These are phyloP conservation scores for Colletotrichum neosansevieriae DNA, from an alignment of 2,329 filamentous ascomycete species.

Conservation along the genomic window DNA sequence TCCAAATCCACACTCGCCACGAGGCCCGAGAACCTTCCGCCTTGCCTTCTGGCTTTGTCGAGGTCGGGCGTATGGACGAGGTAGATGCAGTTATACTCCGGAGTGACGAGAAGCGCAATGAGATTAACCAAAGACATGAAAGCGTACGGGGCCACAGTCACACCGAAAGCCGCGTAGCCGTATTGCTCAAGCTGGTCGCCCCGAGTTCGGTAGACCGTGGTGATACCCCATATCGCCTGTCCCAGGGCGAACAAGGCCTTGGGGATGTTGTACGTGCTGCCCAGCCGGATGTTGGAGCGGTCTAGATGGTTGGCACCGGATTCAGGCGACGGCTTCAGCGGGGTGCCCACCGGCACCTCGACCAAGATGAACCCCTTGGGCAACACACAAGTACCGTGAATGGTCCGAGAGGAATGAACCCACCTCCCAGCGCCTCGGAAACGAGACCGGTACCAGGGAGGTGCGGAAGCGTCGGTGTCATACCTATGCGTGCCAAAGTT, in stretches of 20 bases:
- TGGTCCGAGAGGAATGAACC: slow-evolving; percentile 36
- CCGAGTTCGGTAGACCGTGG: slow-evolving; percentile 43
- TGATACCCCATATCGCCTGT: slow-evolving; percentile 42
- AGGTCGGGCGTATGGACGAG: slow-evolving; percentile 42
- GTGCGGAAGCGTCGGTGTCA: slow-evolving; percentile 17
- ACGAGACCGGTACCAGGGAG: slow-evolving; percentile 26
- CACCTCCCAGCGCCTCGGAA: slow-evolving; percentile 34
- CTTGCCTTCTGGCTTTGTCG: slow-evolving; percentile 28
- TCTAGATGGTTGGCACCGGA: slow-evolving; percentile 21
- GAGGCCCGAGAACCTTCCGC: slow-evolving; percentile 28
- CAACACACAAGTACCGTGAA: slow-evolving; percentile 32
- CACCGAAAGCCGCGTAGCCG: slow-evolving; percentile 49
- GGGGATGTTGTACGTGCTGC: slow-evolving; percentile 41
- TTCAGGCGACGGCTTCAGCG: slow-evolving; percentile 36
- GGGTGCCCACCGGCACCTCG: slow-evolving; percentile 36
- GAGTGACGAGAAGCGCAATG: slow-evolving; percentile 43
- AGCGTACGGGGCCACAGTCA: slow-evolving; percentile 47
- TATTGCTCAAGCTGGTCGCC: slow-evolving; percentile 45
- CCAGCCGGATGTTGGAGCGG: slow-evolving; percentile 30
- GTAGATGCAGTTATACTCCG: slow-evolving; percentile 46
- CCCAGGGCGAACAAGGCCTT: slow-evolving; percentile 40
- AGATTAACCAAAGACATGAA: slow-evolving; percentile 48
- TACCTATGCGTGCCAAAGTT: slow-evolving; percentile 31
- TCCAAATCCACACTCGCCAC: slow-evolving; percentile 36
- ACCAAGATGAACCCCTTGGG: slow-evolving; percentile 36